These are phyloP conservation scores for Schwanniomyces pseudopolymorphus DNA, from an alignment of 805 yeast genomes.

Conservation along the genomic window DNA sequence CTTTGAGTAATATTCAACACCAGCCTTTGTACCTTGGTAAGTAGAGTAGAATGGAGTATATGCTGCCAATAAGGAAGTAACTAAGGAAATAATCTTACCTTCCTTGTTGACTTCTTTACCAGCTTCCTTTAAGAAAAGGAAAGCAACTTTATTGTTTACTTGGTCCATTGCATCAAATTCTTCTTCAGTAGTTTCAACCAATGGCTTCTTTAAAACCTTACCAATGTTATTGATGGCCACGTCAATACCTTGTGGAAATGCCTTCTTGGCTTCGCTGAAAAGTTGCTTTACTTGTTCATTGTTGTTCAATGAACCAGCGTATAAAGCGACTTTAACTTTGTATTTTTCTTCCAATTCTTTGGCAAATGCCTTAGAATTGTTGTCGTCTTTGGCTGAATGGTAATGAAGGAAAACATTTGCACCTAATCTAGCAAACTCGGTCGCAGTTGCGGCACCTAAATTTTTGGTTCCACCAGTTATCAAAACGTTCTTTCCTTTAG, in stretches of 20 bases:
- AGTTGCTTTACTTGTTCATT: slow-evolving; percentile 44
- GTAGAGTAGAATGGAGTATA: slow-evolving; percentile 52
- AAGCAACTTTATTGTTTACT: slow-evolving; percentile 59
- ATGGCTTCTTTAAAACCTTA: slow-evolving; percentile 61
- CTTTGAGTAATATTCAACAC: slow-evolving; percentile 54
- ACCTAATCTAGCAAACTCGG: slow-evolving; percentile 55
- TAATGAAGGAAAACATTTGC: slow-evolving; percentile 54
- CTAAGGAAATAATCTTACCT: slow-evolving; percentile 57
- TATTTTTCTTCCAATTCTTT: slow-evolving; percentile 31
- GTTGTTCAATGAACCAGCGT: slow-evolving; percentile 42
- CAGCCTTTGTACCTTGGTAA: slow-evolving; percentile 59
- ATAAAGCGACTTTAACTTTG: slow-evolving; percentile 41
- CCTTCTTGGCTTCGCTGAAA: slow-evolving; percentile 44
- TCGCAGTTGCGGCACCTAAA: slow-evolving; percentile 54
- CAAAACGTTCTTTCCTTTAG: slow-evolving; percentile 49
- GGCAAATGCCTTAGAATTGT: slow-evolving; percentile 36
- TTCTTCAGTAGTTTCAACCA: slow-evolving; percentile 49
- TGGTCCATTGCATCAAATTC: slow-evolving; percentile 57
- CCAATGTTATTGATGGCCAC: slow-evolving; percentile 71
- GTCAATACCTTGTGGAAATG: slow-evolving; percentile 51
- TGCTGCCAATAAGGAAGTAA: slow-evolving; percentile 67
- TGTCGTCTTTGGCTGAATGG: slow-evolving; percentile 44
- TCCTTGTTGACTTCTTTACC: slow-evolving; percentile 47
- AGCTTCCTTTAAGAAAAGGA: slow-evolving; percentile 59
- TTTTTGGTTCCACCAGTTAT: slow-evolving; percentile 66